Conservation (phyloP, 345 rosid species). For the Ceriops decandra region DNA sequence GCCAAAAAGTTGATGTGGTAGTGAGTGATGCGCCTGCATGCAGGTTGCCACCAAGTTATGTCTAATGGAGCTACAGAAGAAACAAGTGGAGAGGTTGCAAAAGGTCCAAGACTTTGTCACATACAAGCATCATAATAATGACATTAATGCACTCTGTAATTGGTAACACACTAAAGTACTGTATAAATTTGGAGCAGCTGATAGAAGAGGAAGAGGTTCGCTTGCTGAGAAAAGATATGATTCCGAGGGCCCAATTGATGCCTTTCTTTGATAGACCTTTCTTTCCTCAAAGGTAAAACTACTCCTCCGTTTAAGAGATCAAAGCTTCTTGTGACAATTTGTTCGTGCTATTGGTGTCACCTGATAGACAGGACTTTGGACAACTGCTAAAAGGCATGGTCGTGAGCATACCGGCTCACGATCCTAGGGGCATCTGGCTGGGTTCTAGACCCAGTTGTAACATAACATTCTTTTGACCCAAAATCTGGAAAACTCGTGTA, state of each 20-base stretch:
- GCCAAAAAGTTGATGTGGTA: not conserved
- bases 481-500: no score
- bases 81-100: conserved; percentile 53
- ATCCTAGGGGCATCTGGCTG: no score
- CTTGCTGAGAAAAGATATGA: conserved; percentile 72
- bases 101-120: conserved; percentile 35
- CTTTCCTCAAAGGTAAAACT: conserved; percentile 57
- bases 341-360: not conserved
- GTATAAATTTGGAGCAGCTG: conserved; percentile 36
- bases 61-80: conserved; percentile 48
- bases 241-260: conserved; percentile 84
- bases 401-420: no score
- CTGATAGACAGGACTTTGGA: no score
- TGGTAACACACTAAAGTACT: not conserved
- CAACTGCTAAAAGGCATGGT: no score
- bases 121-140: not conserved
- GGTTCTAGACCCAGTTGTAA: no score
- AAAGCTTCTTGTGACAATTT: not conserved
- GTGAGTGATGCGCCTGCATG: not conserved
- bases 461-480: no score
- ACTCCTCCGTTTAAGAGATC: not conserved
- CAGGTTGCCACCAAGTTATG: conserved; percentile 78
- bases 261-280: conserved; percentile 78
- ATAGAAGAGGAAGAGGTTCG: conserved; percentile 75
- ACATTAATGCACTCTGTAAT: not conserved